A percentile compares a stretch with the other conserved stretches of the same genome.
phyloP scores from a whole-genome alignment of 768 basidiomycete genomes.

The Russula ochroleuca region DNA sequence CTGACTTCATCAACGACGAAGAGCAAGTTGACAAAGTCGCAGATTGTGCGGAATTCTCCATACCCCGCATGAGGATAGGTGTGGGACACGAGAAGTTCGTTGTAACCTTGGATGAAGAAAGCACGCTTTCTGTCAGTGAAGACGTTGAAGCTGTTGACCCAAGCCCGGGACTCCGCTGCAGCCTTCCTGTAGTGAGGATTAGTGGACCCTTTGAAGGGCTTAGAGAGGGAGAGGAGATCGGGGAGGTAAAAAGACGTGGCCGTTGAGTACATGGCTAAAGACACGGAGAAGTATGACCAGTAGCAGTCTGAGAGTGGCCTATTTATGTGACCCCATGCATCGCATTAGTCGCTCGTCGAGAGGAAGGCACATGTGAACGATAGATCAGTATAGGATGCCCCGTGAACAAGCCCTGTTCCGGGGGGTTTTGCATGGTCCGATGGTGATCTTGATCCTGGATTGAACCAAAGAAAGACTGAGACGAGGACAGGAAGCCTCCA shows the following conservation, averaged over 20 bases:
- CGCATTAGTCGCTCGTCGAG: conserved; percentile 8
- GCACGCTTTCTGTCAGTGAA: conserved; percentile 60
- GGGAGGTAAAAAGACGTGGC: conserved; percentile 48
- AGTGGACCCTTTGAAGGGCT: conserved; percentile 44
- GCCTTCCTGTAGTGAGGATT: conserved; percentile 58
- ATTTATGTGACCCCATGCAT: conserved; percentile 19
- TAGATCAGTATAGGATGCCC: not conserved
- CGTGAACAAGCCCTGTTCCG: not conserved
- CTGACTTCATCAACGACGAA: conserved; percentile 69
- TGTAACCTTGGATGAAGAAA: conserved; percentile 59
- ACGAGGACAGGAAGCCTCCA: not conserved
- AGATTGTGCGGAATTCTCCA: conserved; percentile 57
- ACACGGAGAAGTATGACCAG: not conserved
- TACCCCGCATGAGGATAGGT: conserved; percentile 58
- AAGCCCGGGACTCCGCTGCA: conserved; percentile 55
- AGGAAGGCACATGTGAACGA: not conserved
- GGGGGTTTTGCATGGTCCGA: conserved; percentile 7
- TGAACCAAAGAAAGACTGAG: conserved; percentile 3
- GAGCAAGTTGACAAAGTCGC: conserved; percentile 51
- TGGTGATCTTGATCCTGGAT: conserved; percentile 13
- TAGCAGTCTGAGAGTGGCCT: not conserved
- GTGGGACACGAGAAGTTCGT: conserved; percentile 60
- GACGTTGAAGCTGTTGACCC: conserved; percentile 60
- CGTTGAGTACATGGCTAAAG: conserved; percentile 1
- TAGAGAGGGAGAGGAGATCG: conserved; percentile 49